A percentile compares a stretch with the other conserved stretches of the same genome.
Conservation (phyloP, 192 early-diverging fungal genomes). For the Coemansia sp. region DNA sequence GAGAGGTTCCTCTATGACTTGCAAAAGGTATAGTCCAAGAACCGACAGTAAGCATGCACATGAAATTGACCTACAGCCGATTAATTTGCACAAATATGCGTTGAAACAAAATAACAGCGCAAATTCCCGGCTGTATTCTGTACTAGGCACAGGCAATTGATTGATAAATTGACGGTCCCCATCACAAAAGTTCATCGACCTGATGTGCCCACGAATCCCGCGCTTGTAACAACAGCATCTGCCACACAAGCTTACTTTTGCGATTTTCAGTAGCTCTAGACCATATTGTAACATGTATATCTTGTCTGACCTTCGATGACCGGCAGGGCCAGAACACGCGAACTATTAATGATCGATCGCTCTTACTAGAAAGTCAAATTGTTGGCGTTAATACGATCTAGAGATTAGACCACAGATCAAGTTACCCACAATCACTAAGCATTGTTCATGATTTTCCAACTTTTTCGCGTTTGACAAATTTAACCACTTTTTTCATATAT, state of each 20-base stretch:
- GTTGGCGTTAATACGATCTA: neutral
- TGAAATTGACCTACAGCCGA: neutral
- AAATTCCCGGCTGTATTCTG: neutral
- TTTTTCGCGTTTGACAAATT: conserved; percentile 12
- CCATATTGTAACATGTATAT: neutral
- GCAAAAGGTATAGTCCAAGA: neutral
- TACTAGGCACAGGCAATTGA: neutral
- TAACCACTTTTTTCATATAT: neutral
- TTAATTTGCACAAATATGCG: neutral
- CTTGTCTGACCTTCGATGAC: conserved; percentile 8
- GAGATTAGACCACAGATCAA: neutral
- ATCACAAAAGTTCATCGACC: neutral
- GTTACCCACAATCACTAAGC: neutral
- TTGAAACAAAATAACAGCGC: neutral
- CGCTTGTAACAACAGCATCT: neutral
- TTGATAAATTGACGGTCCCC: neutral
- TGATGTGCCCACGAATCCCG: neutral
- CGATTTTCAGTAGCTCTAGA: neutral
- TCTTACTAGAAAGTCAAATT: neutral
- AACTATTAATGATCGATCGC: neutral
- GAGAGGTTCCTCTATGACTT: neutral
- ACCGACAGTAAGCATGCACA: neutral
- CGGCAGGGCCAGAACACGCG: neutral
- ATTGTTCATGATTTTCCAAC: neutral
- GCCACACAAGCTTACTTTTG: neutral